Evolutionary conservation across 305 asterid genomes (phyloP), one percentile per base, ranked within the genome.

Genomic region (Fraxinus angustifolia): DNA sequence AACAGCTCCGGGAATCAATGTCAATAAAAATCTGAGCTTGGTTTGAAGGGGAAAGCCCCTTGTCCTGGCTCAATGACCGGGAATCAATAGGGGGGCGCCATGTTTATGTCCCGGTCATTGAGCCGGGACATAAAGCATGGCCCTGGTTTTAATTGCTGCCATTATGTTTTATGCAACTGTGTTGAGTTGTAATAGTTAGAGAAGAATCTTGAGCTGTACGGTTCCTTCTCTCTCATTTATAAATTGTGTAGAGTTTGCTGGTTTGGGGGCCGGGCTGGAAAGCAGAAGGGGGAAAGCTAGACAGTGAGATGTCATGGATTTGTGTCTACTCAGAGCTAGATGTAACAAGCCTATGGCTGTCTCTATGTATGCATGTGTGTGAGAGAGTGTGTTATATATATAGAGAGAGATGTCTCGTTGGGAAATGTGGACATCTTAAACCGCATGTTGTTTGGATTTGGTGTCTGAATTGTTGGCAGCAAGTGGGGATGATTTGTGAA

Each of bases 141-240:
- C 30, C 30, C 30, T 28, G 30, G 30, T 28, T 28, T 28, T 53
- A 53, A 53, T 53, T 35, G 65, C 65, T 73, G 79, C 58, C 78
- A 19, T 16, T 30, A 28, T 6, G 3, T 60, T 60, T 60, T 6
- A 17, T 19, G 70, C 70, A 80, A 79, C 80, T 78, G 72, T 36
- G 60, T 80, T 8, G 68, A 17, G 35, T 14, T 31, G 45, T n/a
- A 56, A 71, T 36, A 2, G 35, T 17, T 31, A 38, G 12, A 78
- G 19, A 42, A 77, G 88, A 80, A 80, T 81, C 81, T 87, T 85
- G 86, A 77, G 84, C 86, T 82, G 86, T 78, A 84, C 73, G 75
- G 71, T 42, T 79, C 76, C 73, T 26, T 77, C 65, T 62, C 75
- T 81, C 80, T 78, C 53, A 16, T 67, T 76, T 35, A 40, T 36